Evolutionary conservation across 1,284 basidiomycete genomes (phyloP), one percentile per base, ranked within the genome.

Genomic region (Tetrapyrgos nigripes): DNA sequence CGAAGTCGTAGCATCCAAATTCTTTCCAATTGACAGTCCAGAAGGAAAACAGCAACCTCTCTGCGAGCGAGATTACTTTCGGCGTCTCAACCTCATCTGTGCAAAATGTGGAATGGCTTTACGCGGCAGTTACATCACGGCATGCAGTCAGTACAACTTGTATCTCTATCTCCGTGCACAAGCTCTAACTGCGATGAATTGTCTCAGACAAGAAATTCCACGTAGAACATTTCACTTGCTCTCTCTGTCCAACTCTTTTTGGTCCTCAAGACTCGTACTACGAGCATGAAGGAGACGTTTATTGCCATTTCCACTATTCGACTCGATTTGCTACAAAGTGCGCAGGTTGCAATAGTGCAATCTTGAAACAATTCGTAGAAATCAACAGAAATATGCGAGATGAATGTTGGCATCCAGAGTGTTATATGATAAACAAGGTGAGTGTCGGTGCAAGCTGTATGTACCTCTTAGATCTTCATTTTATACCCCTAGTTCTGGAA

Each of bases 331-430:
- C 97, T 3, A 97, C 96, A 57, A 98, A 98, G 74, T 99, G 97
- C 74, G 95, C 95, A 0, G 97, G 97, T 3, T 99, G 97, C 77
- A 93, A 90, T 68, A 97, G 92, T 57, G 97, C 97, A n/a, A 99
- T 99, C 64, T 80, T 99, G 67, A 99, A 99, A 78, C 97, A 99
- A 73, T 99, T 98, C 70, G 97, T 99, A 62, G 97, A 99, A 79
- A 98, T 99, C 79, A 99, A 99, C 71, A 86, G 97, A 63, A 99
- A 98, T 77, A 94, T 94, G 83, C 85, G 89, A 59, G 96, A 99
- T 77, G 97, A 99, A 79, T 98, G 97, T 72, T 99, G 97, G 97
- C 97, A 99, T 83, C 97, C 97, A 51, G 97, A 99, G 77, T 99
- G 97, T 76, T 98, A 99, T 76, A 98, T 99, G 96, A 98, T 99